Conservation (phyloP, 495 filamentous ascomycete species). For the Coniosporium apollinis region DNA sequence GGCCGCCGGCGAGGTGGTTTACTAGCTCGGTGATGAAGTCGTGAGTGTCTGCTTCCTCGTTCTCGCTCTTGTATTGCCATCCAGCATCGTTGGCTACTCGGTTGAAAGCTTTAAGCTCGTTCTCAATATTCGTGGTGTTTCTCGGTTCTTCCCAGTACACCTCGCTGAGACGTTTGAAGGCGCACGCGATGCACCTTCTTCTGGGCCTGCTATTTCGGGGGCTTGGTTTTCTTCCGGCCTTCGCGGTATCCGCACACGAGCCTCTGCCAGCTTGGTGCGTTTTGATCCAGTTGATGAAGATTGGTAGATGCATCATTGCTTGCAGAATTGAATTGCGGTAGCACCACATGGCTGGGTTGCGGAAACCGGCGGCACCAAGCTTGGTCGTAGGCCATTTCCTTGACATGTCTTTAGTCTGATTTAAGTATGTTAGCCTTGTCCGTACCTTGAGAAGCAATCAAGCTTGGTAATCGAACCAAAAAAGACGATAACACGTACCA, state of each 20-base stretch:
- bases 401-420: background rate
- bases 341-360: conserved; percentile 4
- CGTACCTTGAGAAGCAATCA: too few species aligned
- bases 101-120: background rate
- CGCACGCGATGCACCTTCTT: conserved; percentile 1
- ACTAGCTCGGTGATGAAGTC: conserved; percentile 3
- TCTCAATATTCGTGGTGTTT: background rate
- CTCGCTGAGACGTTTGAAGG: background rate
- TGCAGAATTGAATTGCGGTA: conserved; percentile 5
- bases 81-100: too few species aligned
- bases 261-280: too few species aligned
- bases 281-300: conserved; percentile 4
- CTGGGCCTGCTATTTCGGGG: background rate
- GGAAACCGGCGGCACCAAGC: background rate
- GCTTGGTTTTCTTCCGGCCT: background rate
- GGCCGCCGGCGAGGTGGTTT: too few species aligned
- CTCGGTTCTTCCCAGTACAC: background rate
- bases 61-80: too few species aligned
- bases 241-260: too few species aligned
- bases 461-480: too few species aligned
- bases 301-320: conserved; percentile 6
- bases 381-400: background rate
- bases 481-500: too few species aligned
- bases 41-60: conserved; percentile 2
- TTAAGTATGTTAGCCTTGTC: too few species aligned